Evolutionary conservation across 306 rosid species (phyloP), one percentile per base, ranked within the genome.

Genomic region (Acmispon strigosus): DNA sequence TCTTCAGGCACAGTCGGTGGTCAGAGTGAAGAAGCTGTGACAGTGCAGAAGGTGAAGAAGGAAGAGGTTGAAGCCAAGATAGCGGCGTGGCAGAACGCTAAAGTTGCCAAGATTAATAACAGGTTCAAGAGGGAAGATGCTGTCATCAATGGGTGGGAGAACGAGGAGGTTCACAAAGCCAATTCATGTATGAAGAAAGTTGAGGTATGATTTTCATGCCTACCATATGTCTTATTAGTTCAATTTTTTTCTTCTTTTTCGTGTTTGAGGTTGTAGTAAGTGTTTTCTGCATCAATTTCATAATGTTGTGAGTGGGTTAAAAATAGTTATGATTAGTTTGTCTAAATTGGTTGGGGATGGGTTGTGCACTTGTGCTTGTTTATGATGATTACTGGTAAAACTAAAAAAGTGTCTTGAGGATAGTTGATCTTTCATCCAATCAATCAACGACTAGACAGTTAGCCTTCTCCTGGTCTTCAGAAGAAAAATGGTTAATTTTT

Each of bases 51-150:
- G 22, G 94, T 90, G 84, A 92, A 86, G 88, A 90, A 86, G 68
- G 93, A 90, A 64, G 89, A 92, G 82, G 88, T 86, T 83, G 91
- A 86, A 4, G 37, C 92, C 0, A 90, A 88, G 88, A 90, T 85
- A 29, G 65, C 80, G 0, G 95, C 96, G 2, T 93, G 98, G 98
- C 98, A 86, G 66, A 93, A 87, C 65, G 90, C 92, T 7, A 90
- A 90, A 82, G 62, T 85, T 48, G 81, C 97, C 16, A 93, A 90
- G 81, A 64, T 93, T 10, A 93, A 93, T 51, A 93, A 93, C 34
- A 79, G 98, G 73, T 87, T 86, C 69, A 93, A 93, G 85, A 88
- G 97, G 61, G 97, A 93, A 62, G 97, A 86, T 41, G 96, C 94
- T 10, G 77, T 93, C 2, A 82, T 93, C 37, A 76, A 82, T 53